phyloP scores from a whole-genome alignment of 306 rosid genomes.

The Vigna radiata region DNA sequence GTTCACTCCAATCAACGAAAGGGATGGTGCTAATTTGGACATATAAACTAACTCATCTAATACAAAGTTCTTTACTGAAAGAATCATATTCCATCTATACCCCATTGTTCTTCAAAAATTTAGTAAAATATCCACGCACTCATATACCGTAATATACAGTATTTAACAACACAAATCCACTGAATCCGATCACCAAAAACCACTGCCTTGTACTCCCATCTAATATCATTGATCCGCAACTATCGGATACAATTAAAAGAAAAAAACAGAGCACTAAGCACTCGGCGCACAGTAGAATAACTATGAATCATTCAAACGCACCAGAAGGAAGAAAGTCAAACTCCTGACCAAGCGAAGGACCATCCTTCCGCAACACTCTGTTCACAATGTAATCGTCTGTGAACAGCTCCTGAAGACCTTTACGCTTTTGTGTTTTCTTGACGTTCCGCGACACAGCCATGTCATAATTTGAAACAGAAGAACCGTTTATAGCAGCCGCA shows the following conservation, averaged over 20 bases:
- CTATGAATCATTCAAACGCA: constrained; percentile 44
- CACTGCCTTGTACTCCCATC: background rate
- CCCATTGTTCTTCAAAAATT: background rate
- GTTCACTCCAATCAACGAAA: constrained; percentile 23
- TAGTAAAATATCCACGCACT: background rate
- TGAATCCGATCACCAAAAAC: background rate
- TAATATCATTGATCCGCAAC: background rate
- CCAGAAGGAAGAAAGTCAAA: constrained; percentile 70
- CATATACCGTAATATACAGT: background rate
- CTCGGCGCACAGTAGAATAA: background rate
- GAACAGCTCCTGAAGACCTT: constrained; percentile 53
- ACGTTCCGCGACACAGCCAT: constrained; percentile 27
- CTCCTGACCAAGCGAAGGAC: constrained; percentile 68
- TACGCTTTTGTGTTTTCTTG: constrained; percentile 44
- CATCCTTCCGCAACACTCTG: constrained; percentile 65
- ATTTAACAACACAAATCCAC: background rate
- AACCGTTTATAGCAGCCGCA: constrained; percentile 38
- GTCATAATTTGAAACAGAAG: constrained; percentile 44
- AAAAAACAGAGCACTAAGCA: background rate
- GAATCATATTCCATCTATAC: background rate
- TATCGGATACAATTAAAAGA: background rate
- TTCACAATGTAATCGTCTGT: constrained; percentile 51
- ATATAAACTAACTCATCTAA: background rate
- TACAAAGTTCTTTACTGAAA: background rate
- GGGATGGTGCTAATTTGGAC: background rate